Base-by-base conservation (phyloP, 148 eudicot genomes). In the Gaultheria prostrata region DNA sequence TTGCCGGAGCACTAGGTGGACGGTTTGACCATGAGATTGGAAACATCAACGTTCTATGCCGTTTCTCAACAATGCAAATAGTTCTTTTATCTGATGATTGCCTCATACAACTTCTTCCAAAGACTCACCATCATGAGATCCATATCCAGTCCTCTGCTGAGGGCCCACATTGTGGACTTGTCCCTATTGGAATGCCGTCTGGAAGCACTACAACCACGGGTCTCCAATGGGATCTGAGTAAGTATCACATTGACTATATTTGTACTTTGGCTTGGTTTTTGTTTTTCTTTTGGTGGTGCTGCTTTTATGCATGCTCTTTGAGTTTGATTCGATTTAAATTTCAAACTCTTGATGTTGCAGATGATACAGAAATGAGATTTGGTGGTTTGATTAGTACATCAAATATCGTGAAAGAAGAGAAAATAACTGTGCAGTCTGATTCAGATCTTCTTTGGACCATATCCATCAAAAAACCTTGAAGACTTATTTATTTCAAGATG, bases 21-120 rank as follows among this genome's bases (percentile, higher is more conserved):
- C 89, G 99, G 83, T 96, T 96, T 85, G 99, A 96, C 86, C 99
- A 96, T 73, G 98, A 94, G 88, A 88, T 94, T 59, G 99, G 99
- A 82, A 96, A 94, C 83, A 89, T 96, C 76, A 96, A 96, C 80
- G 93, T 93, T 54, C 87, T 96, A 39, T 96, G 87, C 79, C 87
- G 83, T 83, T 96, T 96, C 91, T 88, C 95, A 69, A 80, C 83
- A 80, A 46, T 87, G 82, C 86, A 93, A 35, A 89, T 96, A 85
- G 83, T 94, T 83, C 97, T 96, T 86, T 81, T 96, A 50, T 94
- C 97, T 18, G 93, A 94, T 71, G 95, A 96, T 89, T 92, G 94
- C 89, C 90, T 94, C 71, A 94, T 96, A 81, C 98, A 90, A 86
- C 89, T 96, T 86, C 99, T 96, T 82, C 93, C 98, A 8, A 87